Evolutionary conservation across 2,329 filamentous ascomycete genomes (phyloP).

Genomic region (Beauveria sp.): DNA sequence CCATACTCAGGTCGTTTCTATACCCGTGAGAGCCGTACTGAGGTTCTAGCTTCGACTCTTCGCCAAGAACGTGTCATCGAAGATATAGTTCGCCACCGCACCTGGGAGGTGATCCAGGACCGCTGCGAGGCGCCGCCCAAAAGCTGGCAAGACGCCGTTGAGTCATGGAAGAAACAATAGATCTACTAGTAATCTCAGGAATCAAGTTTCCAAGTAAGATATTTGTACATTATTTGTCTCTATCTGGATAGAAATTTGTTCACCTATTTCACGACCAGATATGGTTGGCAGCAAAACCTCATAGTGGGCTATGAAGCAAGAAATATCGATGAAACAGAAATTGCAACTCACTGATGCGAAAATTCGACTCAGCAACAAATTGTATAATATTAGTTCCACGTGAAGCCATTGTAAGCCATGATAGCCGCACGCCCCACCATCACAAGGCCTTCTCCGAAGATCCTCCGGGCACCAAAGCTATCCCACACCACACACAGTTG

Average conservation of each 20-base stretch:
- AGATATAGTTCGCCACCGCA: constrained; percentile 69
- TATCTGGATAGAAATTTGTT: neutral
- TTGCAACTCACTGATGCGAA: too few species aligned
- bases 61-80: constrained; percentile 72
- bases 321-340: too few species aligned
- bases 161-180: constrained; percentile 45
- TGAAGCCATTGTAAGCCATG: neutral
- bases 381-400: too few species aligned
- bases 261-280: neutral
- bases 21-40: constrained; percentile 69
- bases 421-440: neutral
- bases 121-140: constrained; percentile 57
- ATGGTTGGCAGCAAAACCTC: neutral
- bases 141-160: constrained; percentile 59
- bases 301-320: neutral
- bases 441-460: constrained; percentile 6
- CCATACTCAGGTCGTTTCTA: constrained; percentile 85
- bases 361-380: too few species aligned
- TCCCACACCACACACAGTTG: neutral
- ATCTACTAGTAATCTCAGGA: neutral
- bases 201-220: neutral
- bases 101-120: constrained; percentile 71
- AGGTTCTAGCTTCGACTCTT: constrained; percentile 65
- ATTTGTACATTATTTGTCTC: neutral
- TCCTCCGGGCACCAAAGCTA: constrained; percentile 10